Evolutionary conservation across 2,329 filamentous ascomycete genomes (phyloP), one percentile per base, ranked within the genome.

Genomic region (Aspergillus piperis): DNA sequence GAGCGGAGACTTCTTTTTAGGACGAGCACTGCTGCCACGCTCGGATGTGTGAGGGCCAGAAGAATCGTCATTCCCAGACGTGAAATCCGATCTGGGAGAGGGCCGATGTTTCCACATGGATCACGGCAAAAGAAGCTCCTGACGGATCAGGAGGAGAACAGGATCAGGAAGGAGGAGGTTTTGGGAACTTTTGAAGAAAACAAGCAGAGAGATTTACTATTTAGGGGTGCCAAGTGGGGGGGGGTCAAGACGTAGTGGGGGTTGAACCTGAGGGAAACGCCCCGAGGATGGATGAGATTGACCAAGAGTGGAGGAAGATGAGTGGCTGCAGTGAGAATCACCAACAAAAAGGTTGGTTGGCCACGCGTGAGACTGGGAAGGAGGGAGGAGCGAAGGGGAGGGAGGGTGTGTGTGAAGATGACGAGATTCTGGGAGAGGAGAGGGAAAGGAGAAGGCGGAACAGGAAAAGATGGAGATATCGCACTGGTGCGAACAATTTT

Each of bases 51-150:
- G 70, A 63, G 66, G 66, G 59, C 68, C 68, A 61, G 73, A 71
- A 61, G 73, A 71, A 69, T 77, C 72, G 65, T 50, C 38, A 36
- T 62, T 74, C 68, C 73, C 73, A 70, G 73, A 68, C 64, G 70
- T 70, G 63, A 72, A 70, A 68, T 78, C 74, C 65, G 72, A 73
- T 74, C 72, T 75, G 71, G 74, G 70, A 59, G 75, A 74, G 54
- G 70, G 69, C 62, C 73, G 74, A 70, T 73, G 72, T 72, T 77
- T 77, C 75, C 75, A 77, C 75, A 78, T 78, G 69, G 69, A 65
- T 62, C 62, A 59, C 54, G 54, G 50, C 32, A 51, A 55, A 62
- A 59, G 61, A 66, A 32, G 52, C 42, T 55, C 59, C 58, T 63
- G 64, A 62, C 42, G 57, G 59, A 60, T 59, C 50, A 62, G 56